These are phyloP conservation scores for Penicillium arizonense DNA, from an alignment of 495 filamentous ascomycete species.

Conservation along the genomic window DNA sequence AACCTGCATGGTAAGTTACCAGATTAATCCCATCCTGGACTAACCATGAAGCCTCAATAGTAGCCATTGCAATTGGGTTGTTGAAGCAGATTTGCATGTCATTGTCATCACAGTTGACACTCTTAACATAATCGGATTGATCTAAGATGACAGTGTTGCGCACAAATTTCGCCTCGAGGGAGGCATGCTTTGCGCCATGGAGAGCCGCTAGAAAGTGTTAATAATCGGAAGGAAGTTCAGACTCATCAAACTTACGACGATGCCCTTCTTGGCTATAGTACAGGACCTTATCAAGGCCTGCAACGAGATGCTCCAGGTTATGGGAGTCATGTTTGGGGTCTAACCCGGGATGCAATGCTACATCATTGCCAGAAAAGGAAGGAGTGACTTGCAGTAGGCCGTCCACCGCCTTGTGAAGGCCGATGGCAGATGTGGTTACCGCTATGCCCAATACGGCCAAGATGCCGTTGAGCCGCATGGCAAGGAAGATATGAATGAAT, in stretches of 20 bases:
- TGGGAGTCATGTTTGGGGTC: not conserved
- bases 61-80: not conserved
- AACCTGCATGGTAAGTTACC: slow-evolving; percentile 2
- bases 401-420: not conserved
- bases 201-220: not conserved
- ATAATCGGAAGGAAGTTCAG: not conserved
- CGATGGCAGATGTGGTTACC: not conserved
- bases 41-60: not conserved
- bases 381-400: slow-evolving; percentile 1
- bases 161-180: not conserved
- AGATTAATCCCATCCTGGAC: not conserved
- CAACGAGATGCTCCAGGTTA: not conserved
- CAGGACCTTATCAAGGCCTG: not conserved
- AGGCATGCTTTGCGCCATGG: slow-evolving; percentile 6
- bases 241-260: not conserved
- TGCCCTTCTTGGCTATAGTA: slow-evolving; percentile 7
- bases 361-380: not conserved
- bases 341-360: slow-evolving; percentile 1
- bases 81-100: slow-evolving; percentile 2
- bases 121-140: slow-evolving; percentile 1
- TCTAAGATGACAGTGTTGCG: slow-evolving; percentile 1
- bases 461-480: too few species aligned
- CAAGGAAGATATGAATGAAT: too few species aligned
- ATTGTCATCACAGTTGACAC: not conserved
- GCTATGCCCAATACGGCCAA: too few species aligned